phyloP scores from a whole-genome alignment of 192 early-diverging fungal species.

The Podila epigama region DNA sequence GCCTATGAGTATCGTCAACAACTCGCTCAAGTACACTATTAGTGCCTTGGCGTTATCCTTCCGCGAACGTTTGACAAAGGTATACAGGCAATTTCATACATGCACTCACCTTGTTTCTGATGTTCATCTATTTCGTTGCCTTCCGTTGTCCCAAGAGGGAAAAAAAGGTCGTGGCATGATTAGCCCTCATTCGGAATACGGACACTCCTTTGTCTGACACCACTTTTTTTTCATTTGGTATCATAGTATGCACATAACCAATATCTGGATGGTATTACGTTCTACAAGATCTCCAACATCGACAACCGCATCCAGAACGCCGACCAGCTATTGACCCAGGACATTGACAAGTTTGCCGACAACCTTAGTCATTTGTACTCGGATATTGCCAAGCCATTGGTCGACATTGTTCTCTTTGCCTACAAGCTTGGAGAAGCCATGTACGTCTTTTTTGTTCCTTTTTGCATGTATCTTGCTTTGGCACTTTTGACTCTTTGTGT shows the following conservation, averaged over 20 bases:
- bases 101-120: no score
- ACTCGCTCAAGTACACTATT: constrained; percentile 66
- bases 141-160: no score
- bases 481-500: background rate
- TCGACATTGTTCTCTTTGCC: constrained; percentile 79
- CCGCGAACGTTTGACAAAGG: constrained; percentile 64
- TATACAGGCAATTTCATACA: no score
- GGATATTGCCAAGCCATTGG: constrained; percentile 77
- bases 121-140: background rate
- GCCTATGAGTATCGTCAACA: constrained; percentile 71
- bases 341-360: constrained; percentile 76
- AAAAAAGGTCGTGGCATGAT: no score
- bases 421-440: constrained; percentile 74
- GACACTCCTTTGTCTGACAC: no score
- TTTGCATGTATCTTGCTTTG: background rate
- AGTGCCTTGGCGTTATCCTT: constrained; percentile 64
- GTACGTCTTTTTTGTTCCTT: constrained; percentile 39
- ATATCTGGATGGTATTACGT: constrained; percentile 78
- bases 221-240: background rate
- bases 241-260: constrained; percentile 66
- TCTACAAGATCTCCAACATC: constrained; percentile 84
- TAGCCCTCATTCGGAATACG: no score
- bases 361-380: constrained; percentile 77
- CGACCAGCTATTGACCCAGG: constrained; percentile 74
- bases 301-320: constrained; percentile 80